Conservation (phyloP, 495 filamentous ascomycete species). For the Evernia prunastri region DNA sequence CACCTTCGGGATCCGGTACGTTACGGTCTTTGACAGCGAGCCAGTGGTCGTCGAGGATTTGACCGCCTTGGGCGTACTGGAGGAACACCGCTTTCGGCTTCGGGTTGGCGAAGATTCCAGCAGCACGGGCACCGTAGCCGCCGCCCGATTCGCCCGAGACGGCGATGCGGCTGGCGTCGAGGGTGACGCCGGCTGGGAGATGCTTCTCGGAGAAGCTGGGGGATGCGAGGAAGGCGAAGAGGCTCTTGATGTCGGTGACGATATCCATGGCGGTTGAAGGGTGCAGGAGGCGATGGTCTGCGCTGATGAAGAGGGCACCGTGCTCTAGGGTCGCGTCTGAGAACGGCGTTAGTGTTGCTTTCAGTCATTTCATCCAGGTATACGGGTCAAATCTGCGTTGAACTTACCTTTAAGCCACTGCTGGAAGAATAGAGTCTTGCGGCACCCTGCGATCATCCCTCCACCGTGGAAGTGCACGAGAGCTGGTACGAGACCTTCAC, state of each 20-base stretch:
- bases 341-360: background rate
- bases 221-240: slow-evolving; percentile 27
- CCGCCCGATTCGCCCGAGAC: slow-evolving; percentile 37
- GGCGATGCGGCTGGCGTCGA: slow-evolving; percentile 30
- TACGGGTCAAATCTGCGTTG: too few species aligned
- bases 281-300: slow-evolving; percentile 32
- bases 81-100: slow-evolving; percentile 32
- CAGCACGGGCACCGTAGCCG: slow-evolving; percentile 35
- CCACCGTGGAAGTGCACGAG: slow-evolving; percentile 38
- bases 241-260: slow-evolving; percentile 28
- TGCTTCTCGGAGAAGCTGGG: slow-evolving; percentile 12
- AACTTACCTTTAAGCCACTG: background rate
- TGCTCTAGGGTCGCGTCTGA: slow-evolving; percentile 27
- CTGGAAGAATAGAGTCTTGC: slow-evolving; percentile 15
- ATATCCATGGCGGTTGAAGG: slow-evolving; percentile 29
- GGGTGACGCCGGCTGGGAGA: slow-evolving; percentile 21
- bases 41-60: slow-evolving; percentile 32
- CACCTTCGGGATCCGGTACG: slow-evolving; percentile 23
- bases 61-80: slow-evolving; percentile 32
- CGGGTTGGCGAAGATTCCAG: slow-evolving; percentile 33
- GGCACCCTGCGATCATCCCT: slow-evolving; percentile 33
- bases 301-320: slow-evolving; percentile 30
- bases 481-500: slow-evolving; percentile 28
- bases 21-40: slow-evolving; percentile 14
- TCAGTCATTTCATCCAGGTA: background rate